Conservation (phyloP, 345 rosid species). For the Eucalyptus grandis region DNA sequence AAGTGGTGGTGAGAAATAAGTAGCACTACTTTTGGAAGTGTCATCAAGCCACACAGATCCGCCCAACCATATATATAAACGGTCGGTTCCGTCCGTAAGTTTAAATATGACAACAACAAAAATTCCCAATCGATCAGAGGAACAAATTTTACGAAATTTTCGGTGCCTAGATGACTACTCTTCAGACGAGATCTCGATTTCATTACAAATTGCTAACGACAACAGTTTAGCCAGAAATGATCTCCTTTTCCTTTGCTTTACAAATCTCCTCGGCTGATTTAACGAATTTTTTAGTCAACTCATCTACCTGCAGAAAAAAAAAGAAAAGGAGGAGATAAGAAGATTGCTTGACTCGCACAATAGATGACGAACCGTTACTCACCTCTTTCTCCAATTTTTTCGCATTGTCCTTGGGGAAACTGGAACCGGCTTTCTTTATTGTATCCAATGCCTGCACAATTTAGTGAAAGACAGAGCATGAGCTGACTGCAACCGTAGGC, state of each 20-base stretch:
- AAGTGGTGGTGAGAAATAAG: neutral
- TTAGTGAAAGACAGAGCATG: neutral
- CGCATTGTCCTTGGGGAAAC: slow-evolving; percentile 73
- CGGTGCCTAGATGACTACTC: neutral
- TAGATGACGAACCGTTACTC: neutral
- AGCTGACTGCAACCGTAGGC: neutral
- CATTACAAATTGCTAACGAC: neutral
- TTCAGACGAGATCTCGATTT: neutral
- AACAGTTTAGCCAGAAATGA: slow-evolving; percentile 38
- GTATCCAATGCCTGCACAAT: slow-evolving; percentile 67
- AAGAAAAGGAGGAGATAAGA: neutral
- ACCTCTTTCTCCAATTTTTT: slow-evolving; percentile 94
- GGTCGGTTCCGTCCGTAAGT: neutral
- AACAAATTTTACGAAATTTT: neutral
- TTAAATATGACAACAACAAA: neutral
- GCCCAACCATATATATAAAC: neutral
- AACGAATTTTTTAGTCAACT: slow-evolving; percentile 65
- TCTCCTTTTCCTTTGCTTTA: slow-evolving; percentile 91
- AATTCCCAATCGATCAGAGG: neutral
- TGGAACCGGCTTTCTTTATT: slow-evolving; percentile 63
- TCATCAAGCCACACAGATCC: neutral
- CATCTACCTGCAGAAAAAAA: slow-evolving; percentile 44
- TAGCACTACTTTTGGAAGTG: neutral
- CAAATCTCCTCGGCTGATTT: slow-evolving; percentile 87
- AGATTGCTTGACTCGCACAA: neutral